These are phyloP conservation scores for Penicillium roqueforti DNA, from an alignment of 495 filamentous ascomycete species.

Conservation along the genomic window DNA sequence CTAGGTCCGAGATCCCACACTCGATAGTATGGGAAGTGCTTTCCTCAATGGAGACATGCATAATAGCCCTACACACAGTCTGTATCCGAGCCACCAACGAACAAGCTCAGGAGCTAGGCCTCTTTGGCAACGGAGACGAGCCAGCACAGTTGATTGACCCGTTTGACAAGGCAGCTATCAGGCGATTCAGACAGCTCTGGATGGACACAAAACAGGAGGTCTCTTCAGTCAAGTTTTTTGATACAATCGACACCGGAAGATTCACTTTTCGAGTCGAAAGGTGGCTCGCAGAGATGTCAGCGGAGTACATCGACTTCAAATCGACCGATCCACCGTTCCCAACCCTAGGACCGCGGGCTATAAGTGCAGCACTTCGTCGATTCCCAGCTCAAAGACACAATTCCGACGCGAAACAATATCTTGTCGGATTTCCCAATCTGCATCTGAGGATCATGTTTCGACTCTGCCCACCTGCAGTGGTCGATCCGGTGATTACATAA, in stretches of 20 bases:
- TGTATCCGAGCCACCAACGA: neutral
- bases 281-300: neutral
- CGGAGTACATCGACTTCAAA: neutral
- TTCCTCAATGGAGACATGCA: neutral
- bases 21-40: neutral
- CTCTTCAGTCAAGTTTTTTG: neutral
- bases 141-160: neutral
- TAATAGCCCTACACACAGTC: neutral
- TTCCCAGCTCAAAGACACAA: neutral
- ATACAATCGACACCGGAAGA: neutral
- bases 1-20: neutral
- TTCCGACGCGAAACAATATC: neutral
- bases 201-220: neutral
- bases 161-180: neutral
- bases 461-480: slow-evolving; percentile 2
- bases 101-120: neutral
- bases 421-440: neutral
- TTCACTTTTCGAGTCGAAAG: neutral
- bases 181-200: neutral
- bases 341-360: neutral
- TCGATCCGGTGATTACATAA: slow-evolving; percentile 1
- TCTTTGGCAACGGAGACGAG: slow-evolving; percentile 3
- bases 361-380: neutral
- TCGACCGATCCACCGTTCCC: neutral
- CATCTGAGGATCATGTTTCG: slow-evolving; percentile 7